Conservation (phyloP, 345 rosid genomes). For the Linum tenue region DNA sequence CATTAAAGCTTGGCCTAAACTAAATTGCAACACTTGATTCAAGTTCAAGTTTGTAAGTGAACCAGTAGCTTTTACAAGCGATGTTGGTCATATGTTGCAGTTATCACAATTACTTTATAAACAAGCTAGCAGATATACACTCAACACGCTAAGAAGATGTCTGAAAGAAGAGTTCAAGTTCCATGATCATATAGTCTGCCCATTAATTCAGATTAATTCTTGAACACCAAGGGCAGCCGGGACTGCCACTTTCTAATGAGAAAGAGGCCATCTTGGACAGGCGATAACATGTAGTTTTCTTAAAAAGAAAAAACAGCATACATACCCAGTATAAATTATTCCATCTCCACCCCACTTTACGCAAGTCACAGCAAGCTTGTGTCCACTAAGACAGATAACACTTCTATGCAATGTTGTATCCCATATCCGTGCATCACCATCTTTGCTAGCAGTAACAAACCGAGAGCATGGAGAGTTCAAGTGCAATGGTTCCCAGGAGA, state of each 20-base stretch:
- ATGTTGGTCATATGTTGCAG: neutral
- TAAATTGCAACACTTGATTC: neutral
- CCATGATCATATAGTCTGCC: no score
- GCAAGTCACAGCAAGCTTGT: slow-evolving; percentile 88
- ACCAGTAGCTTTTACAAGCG: neutral
- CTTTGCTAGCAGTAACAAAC: slow-evolving; percentile 93
- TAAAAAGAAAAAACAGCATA: neutral
- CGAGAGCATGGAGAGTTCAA: slow-evolving; percentile 83
- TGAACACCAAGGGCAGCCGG: neutral
- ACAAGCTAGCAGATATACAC: neutral
- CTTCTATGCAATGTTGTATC: slow-evolving; percentile 59
- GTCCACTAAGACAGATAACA: slow-evolving; percentile 75
- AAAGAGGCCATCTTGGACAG: no score
- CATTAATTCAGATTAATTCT: no score
- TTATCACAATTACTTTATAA: no score
- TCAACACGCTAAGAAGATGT: neutral
- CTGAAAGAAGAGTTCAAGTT: no score
- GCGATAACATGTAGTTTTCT: neutral
- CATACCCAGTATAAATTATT: slow-evolving; percentile 80
- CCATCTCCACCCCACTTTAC: slow-evolving; percentile 99
- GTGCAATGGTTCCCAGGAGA: slow-evolving; percentile 96
- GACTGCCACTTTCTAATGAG: neutral
- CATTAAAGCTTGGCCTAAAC: neutral
- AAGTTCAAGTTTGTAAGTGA: neutral
- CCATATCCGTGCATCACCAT: slow-evolving; percentile 99